Base-by-base conservation (phyloP, 495 filamentous ascomycete species). In the Staphylotrichum longicolle region DNA sequence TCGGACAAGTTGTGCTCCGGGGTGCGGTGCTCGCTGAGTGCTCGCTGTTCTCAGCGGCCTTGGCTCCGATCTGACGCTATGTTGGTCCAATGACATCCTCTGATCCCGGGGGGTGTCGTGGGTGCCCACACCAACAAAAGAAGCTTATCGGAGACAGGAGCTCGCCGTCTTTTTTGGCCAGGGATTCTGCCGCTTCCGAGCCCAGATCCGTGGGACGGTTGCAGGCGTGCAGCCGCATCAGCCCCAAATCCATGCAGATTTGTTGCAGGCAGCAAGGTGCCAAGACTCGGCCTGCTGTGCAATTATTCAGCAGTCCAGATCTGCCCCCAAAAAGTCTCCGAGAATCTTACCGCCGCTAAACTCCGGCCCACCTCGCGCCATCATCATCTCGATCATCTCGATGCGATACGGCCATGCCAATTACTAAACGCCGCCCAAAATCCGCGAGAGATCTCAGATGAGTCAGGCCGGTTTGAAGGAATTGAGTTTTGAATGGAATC, bases 141-240 rank as follows among this genome's bases (percentile, higher is more conserved):
- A 61, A 62, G 45, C 42, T 62, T 62, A 62, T 50, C 44, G 51
- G 48, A 34, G 11, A 12, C 30, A 11, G 34, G 52, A 12, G 32
- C 42, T 54, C 52, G 20, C 20, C 0, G 20, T 44, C 52, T 12
- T 53, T 39, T 42, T 15, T 33, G 9, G 52, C 42, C 37, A 42
- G 10, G 39, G 20, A 20, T 27, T 32, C 8, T n/a, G 52, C 39
- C 5, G 20, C 1, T 27, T 27, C 20, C 20, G 20, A 27, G 20
- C 20, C 52, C 52, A 11, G 20, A 1, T 10, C 5, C 4, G 14
- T 44, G 52, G 52, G 39, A 42, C 50, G 4, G 4, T 32, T 54
- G 37, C 51, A 54, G 20, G 20, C 20, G 20, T 1, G 20, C 20
- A 27, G 41, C 40, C 54, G 51, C 41, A 15, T 30, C 40, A 45